These are phyloP conservation scores for Sarcodon aspratus DNA, from an alignment of 768 basidiomycete genomes.

Conservation along the genomic window DNA sequence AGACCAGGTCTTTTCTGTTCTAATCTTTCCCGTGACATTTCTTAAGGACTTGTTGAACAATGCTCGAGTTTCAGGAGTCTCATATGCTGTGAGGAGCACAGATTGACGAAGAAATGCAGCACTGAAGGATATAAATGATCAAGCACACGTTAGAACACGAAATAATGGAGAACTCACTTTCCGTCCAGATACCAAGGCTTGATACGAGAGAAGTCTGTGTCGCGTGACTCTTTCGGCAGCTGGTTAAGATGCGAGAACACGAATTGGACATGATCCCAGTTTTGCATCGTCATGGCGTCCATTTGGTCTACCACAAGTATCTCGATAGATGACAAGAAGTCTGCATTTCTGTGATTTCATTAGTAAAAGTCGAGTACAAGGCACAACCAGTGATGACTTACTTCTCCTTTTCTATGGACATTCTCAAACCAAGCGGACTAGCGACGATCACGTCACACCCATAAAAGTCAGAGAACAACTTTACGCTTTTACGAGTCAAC, in stretches of 20 bases:
- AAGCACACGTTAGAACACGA: neutral
- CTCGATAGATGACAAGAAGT: constrained; percentile 92
- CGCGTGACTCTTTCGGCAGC: constrained; percentile 86
- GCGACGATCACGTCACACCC: constrained; percentile 86
- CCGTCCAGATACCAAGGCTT: constrained; percentile 98
- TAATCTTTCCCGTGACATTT: constrained; percentile 80
- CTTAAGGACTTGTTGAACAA: constrained; percentile 66
- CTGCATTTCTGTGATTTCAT: constrained; percentile 48
- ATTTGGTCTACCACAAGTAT: constrained; percentile 84
- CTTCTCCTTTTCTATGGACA: constrained; percentile 93
- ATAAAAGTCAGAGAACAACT: constrained; percentile 87
- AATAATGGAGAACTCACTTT: constrained; percentile 44
- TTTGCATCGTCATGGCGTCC: constrained; percentile 94
- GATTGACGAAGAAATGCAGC: constrained; percentile 83
- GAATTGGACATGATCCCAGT: constrained; percentile 98
- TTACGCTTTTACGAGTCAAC: constrained; percentile 84
- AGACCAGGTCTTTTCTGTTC: constrained; percentile 55
- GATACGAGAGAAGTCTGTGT: constrained; percentile 91
- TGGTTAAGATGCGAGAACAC: constrained; percentile 79
- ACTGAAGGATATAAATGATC: constrained; percentile 26
- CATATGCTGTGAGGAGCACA: constrained; percentile 76
- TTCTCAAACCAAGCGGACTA: constrained; percentile 83
- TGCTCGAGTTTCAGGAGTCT: constrained; percentile 79
- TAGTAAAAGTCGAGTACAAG: neutral
- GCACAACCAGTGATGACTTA: constrained; percentile 23